A percentile compares a stretch with the other conserved stretches of the same genome.
phyloP scores from a whole-genome alignment of 257 asterid genomes.

The Lantana camara region DNA sequence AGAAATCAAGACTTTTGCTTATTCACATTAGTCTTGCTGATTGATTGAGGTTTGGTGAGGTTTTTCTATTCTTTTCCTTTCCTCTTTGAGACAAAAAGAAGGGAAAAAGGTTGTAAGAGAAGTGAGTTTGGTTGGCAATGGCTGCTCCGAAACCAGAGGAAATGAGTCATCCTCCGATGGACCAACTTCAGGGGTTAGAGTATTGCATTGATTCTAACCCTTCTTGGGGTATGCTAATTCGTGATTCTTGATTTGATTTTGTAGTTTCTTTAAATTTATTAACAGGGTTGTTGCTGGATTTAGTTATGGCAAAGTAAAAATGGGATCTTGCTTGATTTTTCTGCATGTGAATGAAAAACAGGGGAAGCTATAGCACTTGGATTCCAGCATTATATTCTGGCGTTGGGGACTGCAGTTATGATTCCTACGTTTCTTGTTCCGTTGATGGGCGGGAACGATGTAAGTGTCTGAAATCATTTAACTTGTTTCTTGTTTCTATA shows the following conservation, averaged over 20 bases:
- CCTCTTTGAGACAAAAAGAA: conserved; percentile 24
- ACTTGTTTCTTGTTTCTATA: not conserved
- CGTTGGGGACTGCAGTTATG: conserved; percentile 95
- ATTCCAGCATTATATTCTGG: conserved; percentile 89
- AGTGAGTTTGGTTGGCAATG: conserved; percentile 45
- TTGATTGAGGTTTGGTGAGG: too few relatives aligned
- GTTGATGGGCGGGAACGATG: conserved; percentile 91
- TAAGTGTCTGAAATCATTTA: conserved; percentile 36
- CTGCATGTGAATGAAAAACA: conserved; percentile 44
- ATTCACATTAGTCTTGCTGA: conserved; percentile 14
- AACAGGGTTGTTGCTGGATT: too few relatives aligned
- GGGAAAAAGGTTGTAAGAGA: conserved; percentile 11
- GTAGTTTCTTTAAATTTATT: not conserved
- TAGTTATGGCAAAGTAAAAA: too few relatives aligned
- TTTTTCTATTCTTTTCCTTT: conserved; percentile 37
- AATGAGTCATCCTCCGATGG: conserved; percentile 93
- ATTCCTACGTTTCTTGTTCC: conserved; percentile 95
- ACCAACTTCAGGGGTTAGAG: conserved; percentile 96
- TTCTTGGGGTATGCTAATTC: conserved; percentile 73
- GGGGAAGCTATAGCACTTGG: conserved; percentile 90
- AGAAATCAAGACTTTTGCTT: conserved; percentile 22
- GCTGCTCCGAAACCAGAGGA: conserved; percentile 90
- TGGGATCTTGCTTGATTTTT: conserved; percentile 23
- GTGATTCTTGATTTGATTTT: conserved; percentile 3
- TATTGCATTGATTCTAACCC: conserved; percentile 98